These are phyloP conservation scores for Neopestalotiopsis rosae DNA, from an alignment of 2,329 filamentous ascomycete genomes.

Conservation along the genomic window DNA sequence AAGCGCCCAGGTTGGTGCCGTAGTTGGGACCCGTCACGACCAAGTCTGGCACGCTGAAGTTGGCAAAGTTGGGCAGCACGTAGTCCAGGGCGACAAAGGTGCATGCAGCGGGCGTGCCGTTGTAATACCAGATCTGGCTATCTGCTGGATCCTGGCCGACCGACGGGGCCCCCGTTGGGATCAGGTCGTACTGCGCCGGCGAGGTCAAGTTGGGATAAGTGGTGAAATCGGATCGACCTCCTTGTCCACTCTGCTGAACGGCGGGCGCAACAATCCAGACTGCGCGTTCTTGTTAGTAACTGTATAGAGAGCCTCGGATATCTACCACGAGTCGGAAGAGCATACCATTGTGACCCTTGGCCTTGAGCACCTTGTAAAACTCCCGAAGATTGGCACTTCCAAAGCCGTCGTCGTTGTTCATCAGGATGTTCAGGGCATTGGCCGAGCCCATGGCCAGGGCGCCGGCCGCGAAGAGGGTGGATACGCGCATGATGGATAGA, in stretches of 20 bases:
- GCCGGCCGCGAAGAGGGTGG: not conserved
- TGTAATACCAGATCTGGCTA: constrained; percentile 64
- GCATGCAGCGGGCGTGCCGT: constrained; percentile 61
- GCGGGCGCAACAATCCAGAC: constrained; percentile 51
- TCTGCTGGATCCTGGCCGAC: constrained; percentile 57
- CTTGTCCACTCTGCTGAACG: constrained; percentile 50
- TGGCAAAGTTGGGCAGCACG: constrained; percentile 54
- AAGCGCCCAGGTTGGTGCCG: constrained; percentile 58
- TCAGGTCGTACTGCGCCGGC: constrained; percentile 49
- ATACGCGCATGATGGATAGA: not conserved
- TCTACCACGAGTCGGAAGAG: not conserved
- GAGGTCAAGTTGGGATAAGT: constrained; percentile 44
- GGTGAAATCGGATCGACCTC: constrained; percentile 49
- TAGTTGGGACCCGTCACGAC: constrained; percentile 52
- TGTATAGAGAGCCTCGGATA: too few species aligned
- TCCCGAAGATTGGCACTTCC: constrained; percentile 46
- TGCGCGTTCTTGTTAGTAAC: not conserved
- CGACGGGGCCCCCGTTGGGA: constrained; percentile 51
- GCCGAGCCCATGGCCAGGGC: not conserved
- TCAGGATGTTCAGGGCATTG: constrained; percentile 15
- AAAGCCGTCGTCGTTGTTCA: constrained; percentile 45
- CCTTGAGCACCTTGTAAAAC: constrained; percentile 49
- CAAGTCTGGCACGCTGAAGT: constrained; percentile 56
- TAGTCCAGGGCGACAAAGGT: constrained; percentile 63
- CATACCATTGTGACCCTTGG: constrained; percentile 59